Evolutionary conservation across 1,284 basidiomycete species (phyloP), one percentile per base, ranked within the genome.

Genomic region (Pseudozyma sp.): DNA sequence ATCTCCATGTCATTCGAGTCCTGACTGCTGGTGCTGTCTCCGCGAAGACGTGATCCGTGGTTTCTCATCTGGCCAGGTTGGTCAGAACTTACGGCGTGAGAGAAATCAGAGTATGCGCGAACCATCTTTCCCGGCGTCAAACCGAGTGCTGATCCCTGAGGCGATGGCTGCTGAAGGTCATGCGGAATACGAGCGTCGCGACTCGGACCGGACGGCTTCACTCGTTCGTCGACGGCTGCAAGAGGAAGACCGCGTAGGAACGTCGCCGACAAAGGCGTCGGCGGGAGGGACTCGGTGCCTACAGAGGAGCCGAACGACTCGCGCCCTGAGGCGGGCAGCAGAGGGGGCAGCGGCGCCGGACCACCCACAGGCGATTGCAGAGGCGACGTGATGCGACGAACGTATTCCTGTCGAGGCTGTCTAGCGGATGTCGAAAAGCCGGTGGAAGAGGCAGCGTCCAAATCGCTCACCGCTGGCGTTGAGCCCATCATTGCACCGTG

Each of bases 191-290:
- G 34, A 10, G 33, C 35, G 8, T 63, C 55, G 9, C 67, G 60
- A 3, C 64, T 60, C 34, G 61, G 56, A 29, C 11, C 57, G 16
- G 55, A 53, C 5, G 17, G 37, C 58, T 46, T 62, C 30, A 14
- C 35, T 17, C 49, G 49, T 17, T 57, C 65, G 5, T 68, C 59
- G 3, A 31, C 45, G 17, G 34, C 40, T 4, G 46, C 10, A 2
- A 47, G 16, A 2, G 69, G 69, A 29, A 73, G 44, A 4, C 56
- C 43, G 9, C 71, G 67, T 29, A 65, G 7, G 48, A 65, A 75
- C 2, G 68, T 75, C 3, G 64, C 65, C 19, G 73, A 75, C 17
- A 54, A 37, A 13, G 73, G 73, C 1, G 73, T 75, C 4, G 60
- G 64, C 1, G 73, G 73, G 14, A 68, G 54, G 24, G 67, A 70